Evolutionary conservation across 2,329 filamentous ascomycete genomes (phyloP).

Genomic region (Paecilomyces dactylethromorphus): DNA sequence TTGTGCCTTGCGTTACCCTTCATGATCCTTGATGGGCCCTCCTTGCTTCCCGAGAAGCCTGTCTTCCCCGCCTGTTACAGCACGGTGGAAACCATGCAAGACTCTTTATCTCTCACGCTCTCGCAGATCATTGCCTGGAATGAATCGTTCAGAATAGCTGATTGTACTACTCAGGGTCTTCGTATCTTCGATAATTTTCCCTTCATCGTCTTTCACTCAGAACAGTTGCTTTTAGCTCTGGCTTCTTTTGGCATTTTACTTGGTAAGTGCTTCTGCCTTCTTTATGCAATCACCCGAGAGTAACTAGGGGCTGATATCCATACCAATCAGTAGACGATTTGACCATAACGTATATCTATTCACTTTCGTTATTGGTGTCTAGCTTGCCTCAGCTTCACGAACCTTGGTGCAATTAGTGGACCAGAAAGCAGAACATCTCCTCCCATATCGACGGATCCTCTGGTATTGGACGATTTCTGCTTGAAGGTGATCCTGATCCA

Average conservation of each 20-base stretch:
- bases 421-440: background rate
- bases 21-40: constrained; percentile 10
- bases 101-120: background rate
- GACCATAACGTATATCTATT: constrained; percentile 19
- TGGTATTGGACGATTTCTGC: constrained; percentile 8
- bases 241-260: constrained; percentile 13
- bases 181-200: constrained; percentile 8
- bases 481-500: background rate
- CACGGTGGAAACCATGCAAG: constrained; percentile 11
- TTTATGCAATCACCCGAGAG: constrained; percentile 24
- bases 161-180: constrained; percentile 13
- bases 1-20: constrained; percentile 28
- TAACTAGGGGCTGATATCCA: constrained; percentile 13
- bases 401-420: constrained; percentile 6
- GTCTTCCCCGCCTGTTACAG: constrained; percentile 10
- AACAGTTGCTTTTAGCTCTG: constrained; percentile 2
- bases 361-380: constrained; percentile 23
- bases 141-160: background rate
- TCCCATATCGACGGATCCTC: constrained; percentile 1
- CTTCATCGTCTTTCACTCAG: constrained; percentile 13
- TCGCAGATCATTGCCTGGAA: background rate
- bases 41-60: constrained; percentile 1
- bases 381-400: constrained; percentile 22
- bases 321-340: constrained; percentile 35
- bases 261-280: constrained; percentile 20